Evolutionary conservation across 495 filamentous ascomycete genomes (phyloP).

Genomic region (Aspergillus biplanus): DNA sequence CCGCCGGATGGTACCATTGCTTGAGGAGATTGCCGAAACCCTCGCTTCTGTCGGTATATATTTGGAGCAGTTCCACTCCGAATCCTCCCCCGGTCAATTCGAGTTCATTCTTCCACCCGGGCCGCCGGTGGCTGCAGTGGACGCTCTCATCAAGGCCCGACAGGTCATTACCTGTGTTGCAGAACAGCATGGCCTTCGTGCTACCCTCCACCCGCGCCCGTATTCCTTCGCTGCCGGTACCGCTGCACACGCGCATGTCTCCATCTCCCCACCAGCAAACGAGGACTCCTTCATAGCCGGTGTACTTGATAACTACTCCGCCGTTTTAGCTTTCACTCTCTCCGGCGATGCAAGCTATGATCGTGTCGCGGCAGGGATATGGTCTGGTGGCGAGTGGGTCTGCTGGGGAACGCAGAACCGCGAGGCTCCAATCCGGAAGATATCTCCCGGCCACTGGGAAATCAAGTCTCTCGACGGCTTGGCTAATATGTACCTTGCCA

Average conservation of each 20-base stretch:
- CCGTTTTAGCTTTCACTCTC: slow-evolving; percentile 43
- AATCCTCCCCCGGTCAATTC: slow-evolving; percentile 75
- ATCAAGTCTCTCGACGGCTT: slow-evolving; percentile 46
- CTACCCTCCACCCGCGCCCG: slow-evolving; percentile 80
- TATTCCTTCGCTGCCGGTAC: slow-evolving; percentile 43
- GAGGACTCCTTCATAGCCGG: slow-evolving; percentile 46
- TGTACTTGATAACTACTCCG: slow-evolving; percentile 34
- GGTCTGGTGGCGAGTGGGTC: slow-evolving; percentile 57
- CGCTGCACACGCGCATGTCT: slow-evolving; percentile 52
- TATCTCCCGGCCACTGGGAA: slow-evolving; percentile 43
- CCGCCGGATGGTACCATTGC: slow-evolving; percentile 50
- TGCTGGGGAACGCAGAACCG: slow-evolving; percentile 51
- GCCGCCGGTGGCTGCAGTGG: slow-evolving; percentile 68
- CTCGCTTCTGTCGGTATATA: slow-evolving; percentile 65
- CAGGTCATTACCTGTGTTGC: slow-evolving; percentile 61
- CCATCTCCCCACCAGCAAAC: slow-evolving; percentile 32
- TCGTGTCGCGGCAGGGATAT: slow-evolving; percentile 51
- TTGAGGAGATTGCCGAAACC: slow-evolving; percentile 64
- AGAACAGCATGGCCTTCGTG: slow-evolving; percentile 54
- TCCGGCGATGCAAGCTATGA: slow-evolving; percentile 46
- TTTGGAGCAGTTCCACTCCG: slow-evolving; percentile 77
- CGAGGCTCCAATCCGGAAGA: slow-evolving; percentile 47
- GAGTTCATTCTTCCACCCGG: slow-evolving; percentile 75
- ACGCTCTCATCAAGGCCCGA: slow-evolving; percentile 72
- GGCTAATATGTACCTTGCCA: slow-evolving; percentile 48